A percentile compares a stretch with the other conserved stretches of the same genome.
Conservation (phyloP, 108 stramenopile genomes). For the Stephanodiscus minutulus region DNA sequence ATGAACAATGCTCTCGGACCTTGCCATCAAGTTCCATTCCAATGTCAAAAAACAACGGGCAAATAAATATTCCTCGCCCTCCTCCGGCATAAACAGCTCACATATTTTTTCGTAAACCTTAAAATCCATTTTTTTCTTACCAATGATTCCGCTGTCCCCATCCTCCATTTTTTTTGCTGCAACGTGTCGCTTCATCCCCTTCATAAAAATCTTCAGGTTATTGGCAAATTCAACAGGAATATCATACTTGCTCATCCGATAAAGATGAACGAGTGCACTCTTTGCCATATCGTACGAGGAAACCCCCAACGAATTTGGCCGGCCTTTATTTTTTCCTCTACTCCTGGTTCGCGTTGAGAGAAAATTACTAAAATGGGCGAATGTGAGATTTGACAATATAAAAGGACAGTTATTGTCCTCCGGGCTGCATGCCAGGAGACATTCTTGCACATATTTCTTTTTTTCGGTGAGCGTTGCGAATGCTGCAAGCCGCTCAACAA, state of each 20-base stretch:
- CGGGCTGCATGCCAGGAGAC: too few species aligned
- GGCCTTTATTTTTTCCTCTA: neutral
- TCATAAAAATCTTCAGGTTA: neutral
- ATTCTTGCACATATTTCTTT: too few species aligned
- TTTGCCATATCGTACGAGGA: conserved; percentile 1
- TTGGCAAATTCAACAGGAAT: neutral
- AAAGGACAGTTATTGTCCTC: conserved; percentile 6
- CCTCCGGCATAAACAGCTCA: conserved; percentile 4
- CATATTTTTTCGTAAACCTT: conserved; percentile 8
- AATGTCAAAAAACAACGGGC: conserved; percentile 19
- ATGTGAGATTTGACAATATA: conserved; percentile 5
- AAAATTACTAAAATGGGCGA: neutral
- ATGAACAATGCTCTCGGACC: conserved; percentile 22
- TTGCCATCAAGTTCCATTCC: conserved; percentile 28
- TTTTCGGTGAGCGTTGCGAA: too few species aligned
- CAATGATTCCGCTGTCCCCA: neutral
- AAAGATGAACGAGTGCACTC: neutral
- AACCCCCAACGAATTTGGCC: neutral
- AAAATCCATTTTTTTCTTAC: conserved; percentile 17
- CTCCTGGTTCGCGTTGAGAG: neutral
- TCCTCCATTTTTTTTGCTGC: conserved; percentile 5
- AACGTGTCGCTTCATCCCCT: neutral
- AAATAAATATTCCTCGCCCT: conserved; percentile 14
- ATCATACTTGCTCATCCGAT: conserved; percentile 1
- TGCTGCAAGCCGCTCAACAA: too few species aligned